Base-by-base conservation (phyloP, 148 eudicot species). In the Euryodendron excelsum region DNA sequence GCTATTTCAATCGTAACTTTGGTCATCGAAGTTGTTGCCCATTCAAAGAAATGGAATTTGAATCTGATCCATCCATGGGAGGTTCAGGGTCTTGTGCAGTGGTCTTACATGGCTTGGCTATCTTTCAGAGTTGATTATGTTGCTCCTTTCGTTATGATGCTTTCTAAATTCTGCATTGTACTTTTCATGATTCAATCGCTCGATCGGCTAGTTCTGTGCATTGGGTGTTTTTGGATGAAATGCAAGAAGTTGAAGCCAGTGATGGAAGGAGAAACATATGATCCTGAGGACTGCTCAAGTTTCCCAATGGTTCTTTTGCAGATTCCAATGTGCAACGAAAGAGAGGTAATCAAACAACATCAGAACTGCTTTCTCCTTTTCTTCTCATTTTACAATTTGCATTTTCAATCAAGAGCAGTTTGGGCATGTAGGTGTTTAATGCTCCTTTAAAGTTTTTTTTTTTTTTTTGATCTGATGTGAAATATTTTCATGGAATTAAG, bases 281-380 rank as follows among this genome's bases (percentile, higher is more conserved):
- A 85, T 47, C n/a, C 81, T 66, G 94, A 90, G 28, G 85, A 87
- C 79, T 70, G 73, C 18, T 80, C 84, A 44, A 80, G 72, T 65
- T 88, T 77, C 65, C 94, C 94, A 11, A 88, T 88, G 91, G 94
- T 90, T 72, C 94, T 90, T 88, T 86, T 90, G 41, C 94, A 90
- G 83, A 90, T 90, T 73, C 91, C 94, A 0, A 90, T 90, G 94
- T 88, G 94, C 87, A 90, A 90, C 84, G 94, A 90, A 82, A 88
- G 82, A 88, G 94, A 90, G 94, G 93, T 87, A 79, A 83, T 55
- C 11, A 55, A 36, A 2, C 34, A 44, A 56, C 27, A 50, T 9
- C 21, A 56, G 61, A 52, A 65, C 28, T 59, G 25, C 18, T 15
- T 12, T 78, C 66, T 81, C 9, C 13, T 34, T 36, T 68, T 53